These are phyloP conservation scores for Alternaria brassicicola DNA, from an alignment of 2,329 filamentous ascomycete genomes.

Conservation along the genomic window DNA sequence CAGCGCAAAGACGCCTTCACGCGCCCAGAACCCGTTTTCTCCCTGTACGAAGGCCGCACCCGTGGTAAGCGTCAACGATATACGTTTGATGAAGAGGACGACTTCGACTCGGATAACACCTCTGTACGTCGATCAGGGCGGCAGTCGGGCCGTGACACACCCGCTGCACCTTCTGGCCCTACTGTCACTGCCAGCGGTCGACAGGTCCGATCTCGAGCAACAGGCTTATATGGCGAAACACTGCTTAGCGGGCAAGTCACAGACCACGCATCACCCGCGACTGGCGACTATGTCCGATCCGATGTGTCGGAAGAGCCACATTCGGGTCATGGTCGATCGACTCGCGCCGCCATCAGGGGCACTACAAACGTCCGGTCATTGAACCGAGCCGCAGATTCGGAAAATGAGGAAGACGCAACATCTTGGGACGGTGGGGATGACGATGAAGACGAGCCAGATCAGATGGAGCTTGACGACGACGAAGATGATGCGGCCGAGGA, in stretches of 20 bases:
- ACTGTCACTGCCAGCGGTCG: constrained; percentile 83
- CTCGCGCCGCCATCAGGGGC: constrained; percentile 41
- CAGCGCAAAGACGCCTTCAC: constrained; percentile 85
- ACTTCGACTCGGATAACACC: constrained; percentile 70
- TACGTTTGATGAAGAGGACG: constrained; percentile 91
- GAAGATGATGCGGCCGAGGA: constrained; percentile 55
- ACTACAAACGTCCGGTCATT: constrained; percentile 28
- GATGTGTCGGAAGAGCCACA: constrained; percentile 56
- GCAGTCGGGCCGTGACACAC: constrained; percentile 75
- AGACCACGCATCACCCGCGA: constrained; percentile 50
- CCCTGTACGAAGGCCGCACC: constrained; percentile 93
- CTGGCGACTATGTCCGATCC: constrained; percentile 52
- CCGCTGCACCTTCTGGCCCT: constrained; percentile 69
- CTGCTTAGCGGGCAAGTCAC: constrained; percentile 61
- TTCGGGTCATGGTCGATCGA: constrained; percentile 50
- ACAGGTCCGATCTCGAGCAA: constrained; percentile 71
- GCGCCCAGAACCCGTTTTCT: constrained; percentile 86
- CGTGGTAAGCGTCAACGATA: constrained; percentile 96
- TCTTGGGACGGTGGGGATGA: constrained; percentile 77
- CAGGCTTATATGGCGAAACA: constrained; percentile 67
- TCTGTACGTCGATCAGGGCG: constrained; percentile 69
- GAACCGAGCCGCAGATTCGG: constrained; percentile 59
- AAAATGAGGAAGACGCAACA: constrained; percentile 68
- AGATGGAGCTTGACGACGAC: constrained; percentile 64
- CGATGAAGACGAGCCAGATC: constrained; percentile 73